Base-by-base conservation (phyloP, 352 stramenopile species). In the Phytopythium litorale region DNA sequence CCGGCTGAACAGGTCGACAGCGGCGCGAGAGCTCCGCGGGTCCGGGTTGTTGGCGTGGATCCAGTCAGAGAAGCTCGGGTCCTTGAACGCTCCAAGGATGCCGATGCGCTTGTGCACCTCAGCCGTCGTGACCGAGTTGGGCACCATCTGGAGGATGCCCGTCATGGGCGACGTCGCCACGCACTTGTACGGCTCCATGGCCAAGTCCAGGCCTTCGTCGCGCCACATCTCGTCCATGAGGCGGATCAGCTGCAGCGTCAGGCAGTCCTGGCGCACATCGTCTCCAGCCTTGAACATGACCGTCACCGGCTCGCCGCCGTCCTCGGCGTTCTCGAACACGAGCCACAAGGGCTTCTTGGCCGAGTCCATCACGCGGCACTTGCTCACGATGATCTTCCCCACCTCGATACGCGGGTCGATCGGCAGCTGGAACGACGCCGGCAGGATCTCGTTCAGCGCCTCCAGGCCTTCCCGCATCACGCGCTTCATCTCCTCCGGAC, bases 201-300 rank as follows among this genome's bases (percentile, higher is more conserved):
- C 82, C 45, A 98, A 67, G 66, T 98, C 90, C 25, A 98, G 65
- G 12, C 88, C 91, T 60, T 97, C 87, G 35, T 95, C 84, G 58
- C 90, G 87, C 92, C 92, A 98, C 74, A 98, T 91, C 53, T 89
- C 73, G 58, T 98, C 89, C 91, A 98, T 97, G 28, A 98, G 58
- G 56, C 89, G 83, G 49, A 98, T 89, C 46, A 98, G 56, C 71
- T 98, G 89, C 43, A 98, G 75, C 28, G 92, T 97, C 58, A 98
- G 69, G 60, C 97, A 96, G 73, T 98, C 95, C 68, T 98, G 95
- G n/a, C 94, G 89, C 25, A 98, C 80, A 63, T 98, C 94, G 58
- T 98, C 94, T 28, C 94, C 94, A 19, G 87, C 79, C 80, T 98
- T 98, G 69, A 97, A 98, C 64, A 98, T 97, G 7, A 98, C 84